These are phyloP conservation scores for Stellera chamaejasme DNA, from an alignment of 345 rosid species.

Conservation along the genomic window DNA sequence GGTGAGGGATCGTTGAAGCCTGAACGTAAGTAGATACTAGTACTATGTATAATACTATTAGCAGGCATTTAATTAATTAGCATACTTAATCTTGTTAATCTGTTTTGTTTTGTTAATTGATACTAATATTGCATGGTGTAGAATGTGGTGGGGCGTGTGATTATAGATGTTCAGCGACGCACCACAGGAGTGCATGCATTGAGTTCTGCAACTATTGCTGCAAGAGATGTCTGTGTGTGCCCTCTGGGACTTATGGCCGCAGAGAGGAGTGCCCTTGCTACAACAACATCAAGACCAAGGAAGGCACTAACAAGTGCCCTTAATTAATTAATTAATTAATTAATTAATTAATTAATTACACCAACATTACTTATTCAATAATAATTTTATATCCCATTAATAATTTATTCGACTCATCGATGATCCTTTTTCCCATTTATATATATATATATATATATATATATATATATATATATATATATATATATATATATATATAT, in stretches of 20 bases:
- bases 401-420: too few relatives aligned
- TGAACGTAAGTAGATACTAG: not conserved
- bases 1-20: not conserved
- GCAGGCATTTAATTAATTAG: too few relatives aligned
- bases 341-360: too few relatives aligned
- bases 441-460: too few relatives aligned
- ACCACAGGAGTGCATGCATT: conserved; percentile 23
- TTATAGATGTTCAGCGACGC: conserved; percentile 25
- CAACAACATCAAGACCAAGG: conserved; percentile 17
- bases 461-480: too few relatives aligned
- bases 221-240: conserved; percentile 30
- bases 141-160: conserved; percentile 18
- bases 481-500: too few relatives aligned
- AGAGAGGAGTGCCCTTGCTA: conserved; percentile 35
- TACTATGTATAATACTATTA: too few relatives aligned
- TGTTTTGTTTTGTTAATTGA: not conserved
- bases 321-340: conserved; percentile 9
- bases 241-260: conserved; percentile 28
- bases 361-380: too few relatives aligned
- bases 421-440: too few relatives aligned
- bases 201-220: conserved; percentile 37
- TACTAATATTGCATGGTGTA: not conserved
- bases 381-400: too few relatives aligned
- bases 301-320: conserved; percentile 31
- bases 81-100: not conserved